Evolutionary conservation across 805 yeast genomes (phyloP).

Genomic region (Pichia thaimueangensis): DNA sequence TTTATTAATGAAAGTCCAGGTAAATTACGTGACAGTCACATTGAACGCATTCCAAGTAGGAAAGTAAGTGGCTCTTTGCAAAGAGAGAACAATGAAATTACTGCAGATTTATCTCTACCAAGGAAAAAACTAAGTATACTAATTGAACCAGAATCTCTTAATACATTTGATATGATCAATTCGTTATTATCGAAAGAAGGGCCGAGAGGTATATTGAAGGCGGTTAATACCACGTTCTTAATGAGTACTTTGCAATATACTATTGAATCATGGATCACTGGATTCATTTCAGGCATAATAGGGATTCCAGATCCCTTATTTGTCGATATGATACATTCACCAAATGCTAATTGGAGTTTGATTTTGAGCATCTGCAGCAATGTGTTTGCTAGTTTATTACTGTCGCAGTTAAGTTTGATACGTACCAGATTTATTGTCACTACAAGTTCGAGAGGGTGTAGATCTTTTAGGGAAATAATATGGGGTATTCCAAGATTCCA

Average conservation of each 20-base stretch:
- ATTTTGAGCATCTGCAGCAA: slow-evolving; percentile 64
- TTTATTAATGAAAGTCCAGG: slow-evolving; percentile 21
- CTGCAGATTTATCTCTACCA: no score
- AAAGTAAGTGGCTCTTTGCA: slow-evolving; percentile 11
- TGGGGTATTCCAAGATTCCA: slow-evolving; percentile 39
- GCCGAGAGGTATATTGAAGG: slow-evolving; percentile 63
- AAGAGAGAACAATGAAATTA: background rate
- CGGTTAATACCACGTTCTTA: slow-evolving; percentile 73
- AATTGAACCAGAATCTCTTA: slow-evolving; percentile 52
- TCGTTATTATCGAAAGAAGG: slow-evolving; percentile 65
- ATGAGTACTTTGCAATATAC: slow-evolving; percentile 69
- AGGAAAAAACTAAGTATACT: slow-evolving; percentile 6
- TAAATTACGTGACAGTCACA: slow-evolving; percentile 23
- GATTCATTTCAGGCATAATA: slow-evolving; percentile 72
- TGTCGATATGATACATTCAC: slow-evolving; percentile 73
- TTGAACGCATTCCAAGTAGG: slow-evolving; percentile 23
- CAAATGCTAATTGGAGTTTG: slow-evolving; percentile 66
- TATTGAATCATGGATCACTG: slow-evolving; percentile 87
- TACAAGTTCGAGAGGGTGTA: slow-evolving; percentile 33
- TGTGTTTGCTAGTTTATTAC: slow-evolving; percentile 60
- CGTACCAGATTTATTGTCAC: slow-evolving; percentile 71
- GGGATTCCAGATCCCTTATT: slow-evolving; percentile 86
- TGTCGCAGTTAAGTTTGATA: slow-evolving; percentile 78
- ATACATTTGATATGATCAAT: slow-evolving; percentile 59
- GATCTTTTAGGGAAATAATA: slow-evolving; percentile 71